Evolutionary conservation across 495 filamentous ascomycete species (phyloP), one percentile per base, ranked within the genome.

Genomic region (Podospora tetraspora): DNA sequence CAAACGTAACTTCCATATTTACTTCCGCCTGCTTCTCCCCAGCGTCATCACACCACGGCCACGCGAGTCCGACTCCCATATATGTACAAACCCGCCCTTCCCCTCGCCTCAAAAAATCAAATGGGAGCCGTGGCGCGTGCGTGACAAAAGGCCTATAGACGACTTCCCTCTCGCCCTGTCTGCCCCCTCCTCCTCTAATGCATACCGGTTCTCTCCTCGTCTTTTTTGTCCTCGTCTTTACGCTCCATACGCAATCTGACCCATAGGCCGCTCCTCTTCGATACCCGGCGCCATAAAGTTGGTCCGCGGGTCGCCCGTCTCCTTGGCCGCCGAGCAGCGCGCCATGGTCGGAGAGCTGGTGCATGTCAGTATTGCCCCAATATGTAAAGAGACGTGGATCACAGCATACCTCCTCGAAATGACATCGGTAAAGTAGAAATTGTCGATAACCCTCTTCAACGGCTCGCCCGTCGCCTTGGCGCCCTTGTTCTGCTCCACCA

Each of bases 371-470:
- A 21, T 27, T 5, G 10, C 11, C 64, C 23, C 63, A 3, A 27
- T 10, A 69, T 4, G 10, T 21, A 19, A 13, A 69, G 8, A 23
- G 34, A 25, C 21, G n/a, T 3, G 32, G 37, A 29, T 1, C 0
- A 11, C 10, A 59, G 73, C 86, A 75, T 80, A 94, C 92, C 92
- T 96, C 84, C 96, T 89, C 12, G 92, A 95, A 75, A 99, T 97
- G 23, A 89, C 86, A 79, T 99, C 95, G 69, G 95, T 99, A 77
- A 99, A 97, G 82, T 91, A 99, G 80, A 98, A 99, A 78, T 99
- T 91, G 72, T 97, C 87, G 70, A 99, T 91, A 29, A 90, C 88
- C 80, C 88, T 91, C 82, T 86, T 91, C 76, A 99, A 84, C 3
- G 90, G 88, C 74, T 84, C 79, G 2, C 85, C 86, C 13, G 80